A percentile compares a stretch with the other conserved stretches of the same genome.
phyloP scores from a whole-genome alignment of 495 filamentous ascomycete genomes.

The Aspergillus ellipticus region DNA sequence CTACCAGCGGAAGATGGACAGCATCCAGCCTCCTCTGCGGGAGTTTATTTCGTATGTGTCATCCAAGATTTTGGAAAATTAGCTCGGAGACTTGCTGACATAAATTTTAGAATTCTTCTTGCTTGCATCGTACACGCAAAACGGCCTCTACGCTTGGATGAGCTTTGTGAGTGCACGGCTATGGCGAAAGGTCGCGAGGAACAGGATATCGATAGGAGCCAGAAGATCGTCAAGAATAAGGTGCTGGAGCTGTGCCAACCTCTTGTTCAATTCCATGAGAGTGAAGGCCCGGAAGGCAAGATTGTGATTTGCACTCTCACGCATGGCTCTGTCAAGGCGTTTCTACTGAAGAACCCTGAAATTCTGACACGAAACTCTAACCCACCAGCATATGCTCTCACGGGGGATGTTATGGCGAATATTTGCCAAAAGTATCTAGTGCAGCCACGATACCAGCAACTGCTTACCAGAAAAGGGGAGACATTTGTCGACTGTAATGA shows the following conservation, averaged over 20 bases:
- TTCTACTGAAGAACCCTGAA: constrained; percentile 3
- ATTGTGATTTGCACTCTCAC: neutral
- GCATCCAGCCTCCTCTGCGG: neutral
- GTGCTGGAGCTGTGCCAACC: neutral
- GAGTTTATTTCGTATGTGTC: neutral
- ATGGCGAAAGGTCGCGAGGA: neutral
- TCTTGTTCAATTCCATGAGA: neutral
- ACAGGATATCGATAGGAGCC: neutral
- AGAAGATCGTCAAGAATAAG: neutral
- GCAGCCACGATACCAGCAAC: neutral
- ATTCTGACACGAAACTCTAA: neutral
- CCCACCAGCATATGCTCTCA: constrained; percentile 1
- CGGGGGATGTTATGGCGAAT: neutral
- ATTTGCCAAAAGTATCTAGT: neutral
- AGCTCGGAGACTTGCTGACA: neutral
- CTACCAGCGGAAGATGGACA: constrained; percentile 2
- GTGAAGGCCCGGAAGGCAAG: neutral
- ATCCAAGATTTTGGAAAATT: neutral
- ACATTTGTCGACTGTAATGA: neutral
- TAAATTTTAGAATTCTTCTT: neutral
- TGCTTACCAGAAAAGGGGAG: neutral
- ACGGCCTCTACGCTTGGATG: neutral
- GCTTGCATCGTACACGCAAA: neutral
- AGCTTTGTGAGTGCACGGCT: neutral
- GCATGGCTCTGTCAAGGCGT: neutral